A percentile compares a stretch with the other conserved stretches of the same genome.
phyloP scores from a whole-genome alignment of 352 stramenopile species.

The Globisporangium acanthophoron region DNA sequence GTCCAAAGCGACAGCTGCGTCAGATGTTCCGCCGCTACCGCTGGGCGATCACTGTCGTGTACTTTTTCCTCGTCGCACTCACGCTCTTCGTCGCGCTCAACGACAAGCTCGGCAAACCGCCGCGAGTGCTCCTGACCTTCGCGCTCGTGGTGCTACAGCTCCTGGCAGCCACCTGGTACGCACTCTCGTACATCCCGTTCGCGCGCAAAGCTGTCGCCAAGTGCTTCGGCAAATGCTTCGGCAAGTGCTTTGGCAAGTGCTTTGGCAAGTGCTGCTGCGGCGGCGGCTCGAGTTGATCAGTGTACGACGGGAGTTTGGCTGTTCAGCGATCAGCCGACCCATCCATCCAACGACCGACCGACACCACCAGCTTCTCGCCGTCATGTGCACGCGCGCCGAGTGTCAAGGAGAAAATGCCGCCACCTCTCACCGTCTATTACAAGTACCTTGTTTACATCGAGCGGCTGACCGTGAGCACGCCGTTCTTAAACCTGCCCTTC shows the following conservation, averaged over 20 bases:
- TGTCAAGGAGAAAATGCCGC: not conserved
- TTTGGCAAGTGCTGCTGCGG: slow-evolving; percentile 1
- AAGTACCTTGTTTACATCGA: slow-evolving; percentile 11
- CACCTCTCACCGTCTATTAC: not conserved
- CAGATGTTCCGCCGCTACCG: slow-evolving; percentile 58
- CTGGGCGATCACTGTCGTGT: slow-evolving; percentile 33
- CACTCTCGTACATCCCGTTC: slow-evolving; percentile 75
- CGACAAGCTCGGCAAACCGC: slow-evolving; percentile 4
- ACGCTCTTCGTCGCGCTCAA: slow-evolving; percentile 41
- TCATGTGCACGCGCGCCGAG: not conserved
- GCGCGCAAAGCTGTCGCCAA: slow-evolving; percentile 31
- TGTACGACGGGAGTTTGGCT: not conserved
- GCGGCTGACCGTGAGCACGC: slow-evolving; percentile 60
- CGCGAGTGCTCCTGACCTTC: slow-evolving; percentile 37
- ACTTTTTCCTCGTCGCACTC: slow-evolving; percentile 34
- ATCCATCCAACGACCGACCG: not conserved
- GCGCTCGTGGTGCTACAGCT: slow-evolving; percentile 65
- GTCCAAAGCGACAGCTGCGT: slow-evolving; percentile 50
- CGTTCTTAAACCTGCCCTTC: slow-evolving; percentile 68
- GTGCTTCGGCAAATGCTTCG: slow-evolving; percentile 1
- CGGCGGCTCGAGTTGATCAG: not conserved
- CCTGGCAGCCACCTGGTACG: slow-evolving; percentile 73
- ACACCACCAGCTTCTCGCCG: not conserved
- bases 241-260: no score
- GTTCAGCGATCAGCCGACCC: not conserved